These are phyloP conservation scores for Viola odorata DNA, from an alignment of 345 rosid species.

Conservation along the genomic window DNA sequence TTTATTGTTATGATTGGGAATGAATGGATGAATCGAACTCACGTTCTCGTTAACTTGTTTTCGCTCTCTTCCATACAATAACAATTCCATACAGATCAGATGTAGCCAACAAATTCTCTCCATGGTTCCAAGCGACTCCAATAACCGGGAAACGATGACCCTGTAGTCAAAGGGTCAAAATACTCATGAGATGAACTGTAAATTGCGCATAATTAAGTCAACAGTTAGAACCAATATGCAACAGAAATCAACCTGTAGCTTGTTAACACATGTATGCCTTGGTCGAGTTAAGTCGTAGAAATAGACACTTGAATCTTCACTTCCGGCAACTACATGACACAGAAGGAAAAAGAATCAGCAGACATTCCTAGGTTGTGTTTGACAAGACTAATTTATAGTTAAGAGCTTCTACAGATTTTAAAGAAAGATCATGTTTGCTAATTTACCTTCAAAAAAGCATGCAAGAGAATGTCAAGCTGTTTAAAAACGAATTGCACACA, in stretches of 20 bases:
- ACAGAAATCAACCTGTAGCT: slow-evolving; percentile 65
- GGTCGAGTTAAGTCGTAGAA: slow-evolving; percentile 89
- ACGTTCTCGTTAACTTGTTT: slow-evolving; percentile 26
- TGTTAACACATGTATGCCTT: slow-evolving; percentile 84
- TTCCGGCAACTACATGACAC: slow-evolving; percentile 64
- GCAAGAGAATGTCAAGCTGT: no score
- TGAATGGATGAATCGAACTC: no score
- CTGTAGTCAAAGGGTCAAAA: slow-evolving; percentile 50
- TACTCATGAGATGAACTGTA: slow-evolving; percentile 1
- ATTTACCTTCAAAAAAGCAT: no score
- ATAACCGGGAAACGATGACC: slow-evolving; percentile 89
- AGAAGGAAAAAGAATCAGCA: slow-evolving; percentile 13
- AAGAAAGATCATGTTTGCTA: no score
- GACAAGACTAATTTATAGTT: no score
- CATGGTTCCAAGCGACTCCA: slow-evolving; percentile 94
- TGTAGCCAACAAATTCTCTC: slow-evolving; percentile 89
- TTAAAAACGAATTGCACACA: no score
- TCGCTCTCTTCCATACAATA: slow-evolving; percentile 96
- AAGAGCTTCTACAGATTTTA: no score
- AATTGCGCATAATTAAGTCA: neutral
- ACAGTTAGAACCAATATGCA: neutral
- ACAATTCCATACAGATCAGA: slow-evolving; percentile 91
- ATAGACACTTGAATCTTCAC: slow-evolving; percentile 90
- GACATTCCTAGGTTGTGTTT: neutral
- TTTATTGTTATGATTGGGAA: no score